Conservation (phyloP, 2,329 filamentous ascomycete species). For the Bipolaris bicolor region DNA sequence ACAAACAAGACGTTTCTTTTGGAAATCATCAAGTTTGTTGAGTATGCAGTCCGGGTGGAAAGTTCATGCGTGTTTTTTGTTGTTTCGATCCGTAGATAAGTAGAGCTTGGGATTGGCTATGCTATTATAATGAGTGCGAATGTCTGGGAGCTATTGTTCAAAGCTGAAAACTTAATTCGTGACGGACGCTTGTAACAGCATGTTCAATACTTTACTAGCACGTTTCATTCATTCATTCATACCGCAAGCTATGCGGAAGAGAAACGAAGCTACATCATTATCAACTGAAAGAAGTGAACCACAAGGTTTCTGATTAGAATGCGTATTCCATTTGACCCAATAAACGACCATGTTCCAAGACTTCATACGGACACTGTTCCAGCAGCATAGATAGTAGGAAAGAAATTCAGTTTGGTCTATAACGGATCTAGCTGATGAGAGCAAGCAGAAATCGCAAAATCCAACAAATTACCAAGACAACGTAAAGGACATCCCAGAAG, state of each 20-base stretch:
- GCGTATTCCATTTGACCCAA: neutral
- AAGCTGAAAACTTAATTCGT: too few species aligned
- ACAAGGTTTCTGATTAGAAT: neutral
- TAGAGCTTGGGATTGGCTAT: too few species aligned
- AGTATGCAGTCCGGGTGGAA: too few species aligned
- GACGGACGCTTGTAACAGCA: too few species aligned
- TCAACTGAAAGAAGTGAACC: neutral
- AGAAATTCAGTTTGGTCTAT: neutral
- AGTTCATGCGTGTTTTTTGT: too few species aligned
- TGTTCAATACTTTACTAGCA: too few species aligned
- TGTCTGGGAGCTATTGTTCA: too few species aligned
- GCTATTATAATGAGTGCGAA: too few species aligned
- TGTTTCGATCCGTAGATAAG: too few species aligned
- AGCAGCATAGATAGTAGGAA: neutral
- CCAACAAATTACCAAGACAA: neutral
- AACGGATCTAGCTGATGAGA: neutral
- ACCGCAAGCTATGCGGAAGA: neutral
- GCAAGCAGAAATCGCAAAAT: neutral
- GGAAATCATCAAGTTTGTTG: too few species aligned
- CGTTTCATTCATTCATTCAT: too few species aligned
- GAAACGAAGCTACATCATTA: neutral
- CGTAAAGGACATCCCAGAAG: neutral
- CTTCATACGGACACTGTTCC: neutral
- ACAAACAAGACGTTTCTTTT: too few species aligned
- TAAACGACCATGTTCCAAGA: neutral